Percentiles rank a stretch among this genome's conserved stretches.
phyloP scores from a whole-genome alignment of 352 stramenopile species.

The Pythium vanterpoolii region DNA sequence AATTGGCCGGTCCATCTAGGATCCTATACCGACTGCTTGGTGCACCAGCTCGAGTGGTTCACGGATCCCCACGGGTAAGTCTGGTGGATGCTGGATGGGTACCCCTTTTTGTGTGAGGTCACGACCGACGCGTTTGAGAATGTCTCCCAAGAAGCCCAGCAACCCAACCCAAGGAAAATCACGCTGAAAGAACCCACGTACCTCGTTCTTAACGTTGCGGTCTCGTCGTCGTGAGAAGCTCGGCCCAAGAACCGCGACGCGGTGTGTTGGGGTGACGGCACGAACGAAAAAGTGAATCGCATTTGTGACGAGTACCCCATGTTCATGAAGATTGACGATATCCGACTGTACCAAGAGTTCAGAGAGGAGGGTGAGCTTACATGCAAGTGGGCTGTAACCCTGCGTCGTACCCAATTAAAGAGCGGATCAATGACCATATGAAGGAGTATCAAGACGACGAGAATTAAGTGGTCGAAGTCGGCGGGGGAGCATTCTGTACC shows the following conservation, averaged over 20 bases:
- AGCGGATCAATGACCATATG: conserved; percentile 79
- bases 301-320: conserved; percentile 71
- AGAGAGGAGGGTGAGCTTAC: conserved; percentile 17
- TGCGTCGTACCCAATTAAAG: conserved; percentile 48
- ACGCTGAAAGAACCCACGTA: conserved; percentile 96
- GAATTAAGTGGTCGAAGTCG: conserved; percentile 54
- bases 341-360: conserved; percentile 73
- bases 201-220: conserved; percentile 94
- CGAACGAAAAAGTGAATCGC: conserved; percentile 36
- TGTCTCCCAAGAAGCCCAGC: conserved; percentile 40
- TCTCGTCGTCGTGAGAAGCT: conserved; percentile 89
- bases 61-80: conserved; percentile 50
- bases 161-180: conserved; percentile 77
- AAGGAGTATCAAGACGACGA: conserved; percentile 69
- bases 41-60: conserved; percentile 74
- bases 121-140: conserved; percentile 49
- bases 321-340: conserved; percentile 76
- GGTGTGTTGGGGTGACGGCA: conserved; percentile 47
- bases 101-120: conserved; percentile 90
- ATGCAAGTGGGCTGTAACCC: conserved; percentile 69
- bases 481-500: conserved; percentile 57
- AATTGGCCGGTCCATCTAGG: conserved; percentile 83
- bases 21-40: conserved; percentile 78
- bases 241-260: conserved; percentile 59
- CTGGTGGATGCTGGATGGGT: conserved; percentile 74